Conservation (phyloP, 306 rosid genomes). For the Purshia tridentata region DNA sequence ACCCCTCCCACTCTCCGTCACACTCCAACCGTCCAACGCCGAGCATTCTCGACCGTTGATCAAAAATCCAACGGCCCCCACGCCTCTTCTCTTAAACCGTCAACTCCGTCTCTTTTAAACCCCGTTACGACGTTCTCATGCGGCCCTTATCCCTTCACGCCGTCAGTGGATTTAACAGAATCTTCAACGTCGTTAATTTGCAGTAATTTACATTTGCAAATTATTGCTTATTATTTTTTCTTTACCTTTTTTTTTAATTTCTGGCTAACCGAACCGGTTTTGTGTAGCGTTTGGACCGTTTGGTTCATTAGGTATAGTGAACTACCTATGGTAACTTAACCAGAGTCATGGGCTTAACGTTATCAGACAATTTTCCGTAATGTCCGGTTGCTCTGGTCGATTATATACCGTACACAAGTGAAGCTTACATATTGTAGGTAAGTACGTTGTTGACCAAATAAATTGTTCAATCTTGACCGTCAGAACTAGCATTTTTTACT, state of each 20-base stretch:
- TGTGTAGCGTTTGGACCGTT: not conserved
- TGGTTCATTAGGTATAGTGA: not conserved
- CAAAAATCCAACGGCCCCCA: conserved; percentile 39
- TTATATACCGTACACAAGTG: not conserved
- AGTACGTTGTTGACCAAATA: not conserved
- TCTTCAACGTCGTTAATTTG: conserved; percentile 34
- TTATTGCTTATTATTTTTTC: not conserved
- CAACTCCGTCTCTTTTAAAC: conserved; percentile 33
- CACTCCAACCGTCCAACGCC: conserved; percentile 42
- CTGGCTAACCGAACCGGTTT: conserved; percentile 37
- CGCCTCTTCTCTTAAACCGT: conserved; percentile 28
- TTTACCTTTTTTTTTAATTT: not conserved
- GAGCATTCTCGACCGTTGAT: conserved; percentile 42
- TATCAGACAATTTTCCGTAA: not conserved
- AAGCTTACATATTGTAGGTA: not conserved
- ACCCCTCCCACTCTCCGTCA: conserved; percentile 44
- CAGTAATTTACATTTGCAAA: not conserved
- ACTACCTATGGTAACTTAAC: conserved; percentile 42
- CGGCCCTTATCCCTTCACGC: conserved; percentile 5
- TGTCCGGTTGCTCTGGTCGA: not conserved
- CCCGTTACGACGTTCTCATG: conserved; percentile 36
- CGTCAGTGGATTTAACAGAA: conserved; percentile 41
- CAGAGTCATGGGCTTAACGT: conserved; percentile 12
- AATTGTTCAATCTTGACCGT: not conserved
- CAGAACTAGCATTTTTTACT: not conserved